phyloP scores from a whole-genome alignment of 768 basidiomycete genomes.

The Termitomyces sp. region DNA sequence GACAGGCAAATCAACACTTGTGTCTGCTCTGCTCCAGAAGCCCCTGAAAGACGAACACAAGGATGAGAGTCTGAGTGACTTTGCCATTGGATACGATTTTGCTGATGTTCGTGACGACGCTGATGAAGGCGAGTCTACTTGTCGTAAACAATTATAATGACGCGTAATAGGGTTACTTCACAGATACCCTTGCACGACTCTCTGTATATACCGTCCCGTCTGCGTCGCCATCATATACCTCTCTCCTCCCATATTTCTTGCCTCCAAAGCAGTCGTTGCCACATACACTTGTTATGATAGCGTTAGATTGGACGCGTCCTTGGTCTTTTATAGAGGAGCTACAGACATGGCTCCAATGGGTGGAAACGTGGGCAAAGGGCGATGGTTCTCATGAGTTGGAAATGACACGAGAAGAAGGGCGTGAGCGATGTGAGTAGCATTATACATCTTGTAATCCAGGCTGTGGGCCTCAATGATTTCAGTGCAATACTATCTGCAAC shows the following conservation, averaged over 20 bases:
- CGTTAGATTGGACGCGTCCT: constrained; percentile 93
- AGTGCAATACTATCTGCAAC: constrained; percentile 89
- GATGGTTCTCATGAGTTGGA: constrained; percentile 68
- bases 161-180: neutral
- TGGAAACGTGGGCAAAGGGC: constrained; percentile 74
- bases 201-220: constrained; percentile 92
- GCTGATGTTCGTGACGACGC: constrained; percentile 87
- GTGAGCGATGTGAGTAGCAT: constrained; percentile 66
- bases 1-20: constrained; percentile 74
- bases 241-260: constrained; percentile 72
- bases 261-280: constrained; percentile 63
- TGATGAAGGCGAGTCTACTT: constrained; percentile 73
- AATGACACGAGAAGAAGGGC: constrained; percentile 72
- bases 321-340: constrained; percentile 89
- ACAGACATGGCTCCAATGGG: constrained; percentile 79
- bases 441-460: neutral
- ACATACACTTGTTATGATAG: constrained; percentile 77
- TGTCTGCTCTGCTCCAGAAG: constrained; percentile 68
- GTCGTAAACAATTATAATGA: neutral
- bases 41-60: constrained; percentile 47
- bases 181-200: constrained; percentile 84
- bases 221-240: constrained; percentile 61
- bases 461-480: constrained; percentile 5
- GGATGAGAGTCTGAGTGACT: constrained; percentile 60
- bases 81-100: constrained; percentile 92